Evolutionary conservation across 176 grass and related monocot species (phyloP).

Genomic region (Aegilops longissima): DNA sequence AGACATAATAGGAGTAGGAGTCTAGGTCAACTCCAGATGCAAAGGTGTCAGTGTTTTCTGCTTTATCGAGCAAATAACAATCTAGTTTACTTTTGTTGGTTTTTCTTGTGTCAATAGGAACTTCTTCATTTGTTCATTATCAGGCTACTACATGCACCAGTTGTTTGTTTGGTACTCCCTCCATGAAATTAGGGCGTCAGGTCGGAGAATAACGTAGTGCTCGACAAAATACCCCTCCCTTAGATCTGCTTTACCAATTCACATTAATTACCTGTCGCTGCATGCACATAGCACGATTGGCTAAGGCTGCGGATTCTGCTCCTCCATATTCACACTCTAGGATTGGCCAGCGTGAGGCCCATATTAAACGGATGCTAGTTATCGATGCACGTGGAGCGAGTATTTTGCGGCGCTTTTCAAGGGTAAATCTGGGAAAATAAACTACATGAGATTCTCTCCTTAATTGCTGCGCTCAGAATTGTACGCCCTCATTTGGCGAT

Average conservation of each 20-base stretch:
- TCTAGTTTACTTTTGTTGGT: constrained; percentile 9
- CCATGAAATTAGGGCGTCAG: not conserved
- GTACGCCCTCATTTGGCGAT: not conserved
- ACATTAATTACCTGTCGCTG: not conserved
- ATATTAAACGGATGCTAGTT: not conserved
- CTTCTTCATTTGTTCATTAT: not conserved
- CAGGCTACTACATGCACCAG: not conserved
- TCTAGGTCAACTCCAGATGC: not conserved
- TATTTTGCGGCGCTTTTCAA: not conserved
- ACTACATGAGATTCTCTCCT: not conserved
- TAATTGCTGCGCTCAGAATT: not conserved
- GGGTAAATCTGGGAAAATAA: not conserved
- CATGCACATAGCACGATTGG: not conserved
- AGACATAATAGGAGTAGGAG: not conserved
- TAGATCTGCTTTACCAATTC: not conserved
- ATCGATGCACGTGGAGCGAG: not conserved
- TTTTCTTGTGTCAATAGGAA: not conserved
- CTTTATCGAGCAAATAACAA: not conserved
- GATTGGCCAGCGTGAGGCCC: not conserved
- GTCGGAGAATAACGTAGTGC: not conserved
- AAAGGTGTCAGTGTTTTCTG: not conserved
- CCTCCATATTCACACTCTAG: not conserved
- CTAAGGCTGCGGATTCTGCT: not conserved
- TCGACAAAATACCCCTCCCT: not conserved
- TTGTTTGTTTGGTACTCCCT: not conserved